Base-by-base conservation (phyloP, 164 flowering plant genomes). In the Vitis rupestris region DNA sequence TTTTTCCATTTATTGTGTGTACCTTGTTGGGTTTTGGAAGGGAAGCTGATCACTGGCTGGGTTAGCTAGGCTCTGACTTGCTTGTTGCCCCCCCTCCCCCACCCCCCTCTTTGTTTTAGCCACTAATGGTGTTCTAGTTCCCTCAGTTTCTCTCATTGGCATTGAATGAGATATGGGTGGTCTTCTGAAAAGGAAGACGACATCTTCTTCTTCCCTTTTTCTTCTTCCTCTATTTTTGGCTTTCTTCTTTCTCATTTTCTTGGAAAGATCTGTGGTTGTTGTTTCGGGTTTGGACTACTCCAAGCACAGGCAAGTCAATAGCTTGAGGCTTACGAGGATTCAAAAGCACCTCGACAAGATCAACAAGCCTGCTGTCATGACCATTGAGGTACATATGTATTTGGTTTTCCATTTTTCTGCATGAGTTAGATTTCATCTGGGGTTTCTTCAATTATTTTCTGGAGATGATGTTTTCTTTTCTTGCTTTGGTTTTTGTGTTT, bases 291-390 rank as follows among this genome's bases (percentile, higher is more conserved):
- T 84, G 37, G 86, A 90, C 67, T 76, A 84, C 85, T 86, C 96
- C 2, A 77, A 58, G 7, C 69, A 75, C 61, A 79, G 81, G 44
- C 78, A 75, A 68, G 94, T 88, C 2, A 81, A 88, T 50, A 85
- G 82, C 74, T 79, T 92, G 81, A 91, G 90, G 61, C 79, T 88
- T 47, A 78, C 78, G 13, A 83, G 95, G 79, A 90, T 90, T 57
- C 80, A 85, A 15, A 82, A 75, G 74, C 92, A 88, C 60, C 67
- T 90, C 79, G 67, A 82, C 59, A 85, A 82, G 77, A 84, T 90
- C 68, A 90, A 88, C 84, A 90, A 88, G 76, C 82, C 86, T 49
- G 67, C 91, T 64, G 65, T 88, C 61, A 58, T 82, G 31, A 87
- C 96, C 71, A 86, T 94, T 29, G 64, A 89, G 88, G 98, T 89